A percentile compares a stretch with the other conserved stretches of the same genome.
Conservation (phyloP, 2,329 filamentous ascomycete species). For the Metarhizium sp. region DNA sequence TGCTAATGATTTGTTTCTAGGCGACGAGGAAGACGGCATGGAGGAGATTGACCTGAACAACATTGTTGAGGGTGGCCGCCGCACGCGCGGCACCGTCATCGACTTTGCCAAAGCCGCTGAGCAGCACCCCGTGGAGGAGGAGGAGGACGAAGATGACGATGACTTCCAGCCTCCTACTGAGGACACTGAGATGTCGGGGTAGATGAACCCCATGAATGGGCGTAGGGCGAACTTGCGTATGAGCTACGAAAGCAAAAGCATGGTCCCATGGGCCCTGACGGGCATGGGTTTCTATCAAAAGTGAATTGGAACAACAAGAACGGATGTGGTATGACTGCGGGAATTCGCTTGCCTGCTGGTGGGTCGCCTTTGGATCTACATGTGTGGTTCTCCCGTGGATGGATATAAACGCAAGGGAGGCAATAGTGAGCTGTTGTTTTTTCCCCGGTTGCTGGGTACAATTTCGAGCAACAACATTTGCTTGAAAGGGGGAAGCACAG, state of each 20-base stretch:
- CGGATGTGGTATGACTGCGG: not conserved
- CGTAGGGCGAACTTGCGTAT: not conserved
- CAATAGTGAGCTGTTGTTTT: not conserved
- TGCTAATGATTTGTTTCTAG: constrained; percentile 7
- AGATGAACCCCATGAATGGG: constrained; percentile 3
- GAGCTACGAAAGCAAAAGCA: not conserved
- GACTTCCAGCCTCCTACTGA: constrained; percentile 55
- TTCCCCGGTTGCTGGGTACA: not conserved
- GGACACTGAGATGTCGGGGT: constrained; percentile 57
- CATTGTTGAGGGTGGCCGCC: constrained; percentile 69
- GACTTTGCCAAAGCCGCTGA: constrained; percentile 87
- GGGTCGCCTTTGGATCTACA: not conserved
- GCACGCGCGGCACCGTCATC: constrained; percentile 86
- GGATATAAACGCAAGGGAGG: not conserved
- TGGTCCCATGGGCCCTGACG: not conserved
- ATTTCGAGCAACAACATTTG: not conserved
- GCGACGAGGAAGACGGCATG: constrained; percentile 70
- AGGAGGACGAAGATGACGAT: constrained; percentile 72
- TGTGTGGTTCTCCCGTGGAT: not conserved
- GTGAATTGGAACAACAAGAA: not conserved
- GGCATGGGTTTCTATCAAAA: not conserved
- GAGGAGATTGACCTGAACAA: constrained; percentile 87
- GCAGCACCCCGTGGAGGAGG: constrained; percentile 65
- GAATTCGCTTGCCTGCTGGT: not conserved
- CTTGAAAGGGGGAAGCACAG: not conserved